A percentile compares a stretch with the other conserved stretches of the same genome.
Evolutionary conservation across 192 early-diverging fungal species (phyloP).

Genomic region (Helicostylum pulchrum): DNA sequence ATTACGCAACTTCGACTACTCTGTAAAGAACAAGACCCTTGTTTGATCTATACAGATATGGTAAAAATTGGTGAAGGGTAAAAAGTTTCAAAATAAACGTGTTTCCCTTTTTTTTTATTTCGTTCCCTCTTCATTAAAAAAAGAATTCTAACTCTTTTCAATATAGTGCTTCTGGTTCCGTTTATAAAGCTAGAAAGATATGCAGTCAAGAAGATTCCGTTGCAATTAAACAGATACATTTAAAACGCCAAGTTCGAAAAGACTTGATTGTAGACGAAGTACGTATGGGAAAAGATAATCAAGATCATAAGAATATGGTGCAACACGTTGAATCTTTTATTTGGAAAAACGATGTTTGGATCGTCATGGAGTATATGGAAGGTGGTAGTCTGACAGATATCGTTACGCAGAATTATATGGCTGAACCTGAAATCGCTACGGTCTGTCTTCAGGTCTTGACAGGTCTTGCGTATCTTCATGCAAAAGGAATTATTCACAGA

Average conservation of each 20-base stretch:
- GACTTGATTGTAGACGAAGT: conserved; percentile 93
- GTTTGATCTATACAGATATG: conserved; percentile 64
- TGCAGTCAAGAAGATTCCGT: conserved; percentile 58
- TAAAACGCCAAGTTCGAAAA: conserved; percentile 91
- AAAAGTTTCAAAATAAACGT: neutral
- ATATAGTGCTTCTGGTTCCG: conserved; percentile 80
- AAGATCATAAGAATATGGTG: conserved; percentile 76
- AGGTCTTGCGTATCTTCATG: conserved; percentile 73
- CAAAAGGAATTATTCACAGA: conserved; percentile 73
- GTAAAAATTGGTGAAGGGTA: conserved; percentile 91
- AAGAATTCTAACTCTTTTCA: neutral
- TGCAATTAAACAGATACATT: conserved; percentile 94
- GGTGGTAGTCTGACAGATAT: conserved; percentile 84
- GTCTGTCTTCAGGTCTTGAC: conserved; percentile 75
- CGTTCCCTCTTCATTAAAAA: neutral
- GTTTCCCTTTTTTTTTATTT: neutral
- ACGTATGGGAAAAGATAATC: conserved; percentile 74
- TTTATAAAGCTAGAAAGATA: conserved; percentile 77
- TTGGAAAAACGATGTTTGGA: conserved; percentile 78
- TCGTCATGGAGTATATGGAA: conserved; percentile 93
- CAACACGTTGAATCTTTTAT: conserved; percentile 81
- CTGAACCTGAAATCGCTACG: conserved; percentile 78
- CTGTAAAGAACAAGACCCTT: conserved; percentile 1
- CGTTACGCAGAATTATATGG: conserved; percentile 73
- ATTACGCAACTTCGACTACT: neutral